Evolutionary conservation across 345 rosid genomes (phyloP).

Genomic region (Lepidium africanum): DNA sequence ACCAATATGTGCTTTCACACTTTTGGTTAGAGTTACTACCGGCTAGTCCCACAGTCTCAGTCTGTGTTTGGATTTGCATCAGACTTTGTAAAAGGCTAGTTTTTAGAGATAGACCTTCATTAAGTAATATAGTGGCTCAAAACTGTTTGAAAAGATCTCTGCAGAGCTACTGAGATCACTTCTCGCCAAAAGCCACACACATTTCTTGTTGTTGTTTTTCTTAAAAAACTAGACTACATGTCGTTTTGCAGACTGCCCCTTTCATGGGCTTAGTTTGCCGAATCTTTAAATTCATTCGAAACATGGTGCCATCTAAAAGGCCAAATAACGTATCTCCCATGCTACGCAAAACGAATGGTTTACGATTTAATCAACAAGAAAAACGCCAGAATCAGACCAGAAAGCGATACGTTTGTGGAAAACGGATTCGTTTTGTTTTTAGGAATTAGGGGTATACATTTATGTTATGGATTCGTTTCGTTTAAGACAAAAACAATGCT

Average conservation of each 20-base stretch:
- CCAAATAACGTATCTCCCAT: not conserved
- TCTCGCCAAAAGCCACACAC: too few species aligned
- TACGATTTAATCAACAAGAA: not conserved
- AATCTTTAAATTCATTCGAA: not conserved
- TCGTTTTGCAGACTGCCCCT: not conserved
- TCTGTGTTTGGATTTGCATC: too few species aligned
- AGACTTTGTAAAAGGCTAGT: too few species aligned
- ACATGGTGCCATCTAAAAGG: slow-evolving; percentile 2
- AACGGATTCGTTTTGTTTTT: slow-evolving; percentile 7
- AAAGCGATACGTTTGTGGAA: not conserved
- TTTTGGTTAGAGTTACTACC: too few species aligned
- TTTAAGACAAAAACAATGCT: not conserved
- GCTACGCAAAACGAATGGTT: slow-evolving; percentile 6
- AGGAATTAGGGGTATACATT: not conserved
- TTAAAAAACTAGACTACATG: too few species aligned
- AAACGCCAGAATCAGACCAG: not conserved
- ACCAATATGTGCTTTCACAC: too few species aligned
- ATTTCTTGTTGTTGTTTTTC: too few species aligned
- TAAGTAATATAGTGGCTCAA: too few species aligned
- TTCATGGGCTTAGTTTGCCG: not conserved
- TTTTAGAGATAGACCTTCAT: too few species aligned
- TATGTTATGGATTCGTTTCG: slow-evolving; percentile 16
- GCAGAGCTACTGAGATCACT: too few species aligned
- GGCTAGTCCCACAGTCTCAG: too few species aligned
- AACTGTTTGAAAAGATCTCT: too few species aligned